phyloP scores from a whole-genome alignment of 768 basidiomycete species.

The Ephemerocybe angulata region DNA sequence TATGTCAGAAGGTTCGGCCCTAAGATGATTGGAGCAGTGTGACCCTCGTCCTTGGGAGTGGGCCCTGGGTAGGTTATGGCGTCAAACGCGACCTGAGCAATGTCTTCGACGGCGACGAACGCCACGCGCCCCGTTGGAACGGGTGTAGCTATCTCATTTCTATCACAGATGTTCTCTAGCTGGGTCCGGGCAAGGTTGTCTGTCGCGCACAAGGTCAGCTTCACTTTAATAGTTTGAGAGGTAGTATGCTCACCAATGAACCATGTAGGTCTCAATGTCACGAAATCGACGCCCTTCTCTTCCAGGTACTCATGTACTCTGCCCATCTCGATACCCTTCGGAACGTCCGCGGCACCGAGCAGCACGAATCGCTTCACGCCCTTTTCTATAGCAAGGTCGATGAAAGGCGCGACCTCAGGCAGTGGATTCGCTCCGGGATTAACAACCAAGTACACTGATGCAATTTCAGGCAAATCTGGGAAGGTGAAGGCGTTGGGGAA shows the following conservation, averaged over 20 bases:
- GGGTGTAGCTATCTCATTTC: conserved; percentile 24
- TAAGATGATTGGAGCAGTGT: conserved; percentile 19
- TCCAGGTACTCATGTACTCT: conserved; percentile 33
- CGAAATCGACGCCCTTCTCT: conserved; percentile 29
- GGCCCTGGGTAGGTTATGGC: conserved; percentile 23
- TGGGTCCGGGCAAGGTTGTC: background rate
- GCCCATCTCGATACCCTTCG: conserved; percentile 11
- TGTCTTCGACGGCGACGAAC: conserved; percentile 30
- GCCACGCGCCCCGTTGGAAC: conserved; percentile 25
- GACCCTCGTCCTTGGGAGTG: conserved; percentile 18
- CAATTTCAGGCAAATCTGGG: conserved; percentile 15
- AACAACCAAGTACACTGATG: conserved; percentile 29
- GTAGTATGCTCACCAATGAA: conserved; percentile 30
- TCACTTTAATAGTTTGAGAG: background rate
- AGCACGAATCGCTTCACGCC: conserved; percentile 27
- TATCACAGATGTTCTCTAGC: conserved; percentile 19
- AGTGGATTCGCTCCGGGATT: conserved; percentile 17
- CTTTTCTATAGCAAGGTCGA: conserved; percentile 23
- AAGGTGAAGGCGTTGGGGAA: conserved; percentile 9
- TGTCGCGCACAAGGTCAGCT: background rate
- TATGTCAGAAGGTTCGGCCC: conserved; percentile 31
- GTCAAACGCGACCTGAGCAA: conserved; percentile 27
- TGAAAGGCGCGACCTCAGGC: conserved; percentile 26
- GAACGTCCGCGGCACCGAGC: conserved; percentile 13
- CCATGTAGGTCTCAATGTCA: conserved; percentile 35